phyloP scores from a whole-genome alignment of 495 filamentous ascomycete species.

The Viridothelium virens region DNA sequence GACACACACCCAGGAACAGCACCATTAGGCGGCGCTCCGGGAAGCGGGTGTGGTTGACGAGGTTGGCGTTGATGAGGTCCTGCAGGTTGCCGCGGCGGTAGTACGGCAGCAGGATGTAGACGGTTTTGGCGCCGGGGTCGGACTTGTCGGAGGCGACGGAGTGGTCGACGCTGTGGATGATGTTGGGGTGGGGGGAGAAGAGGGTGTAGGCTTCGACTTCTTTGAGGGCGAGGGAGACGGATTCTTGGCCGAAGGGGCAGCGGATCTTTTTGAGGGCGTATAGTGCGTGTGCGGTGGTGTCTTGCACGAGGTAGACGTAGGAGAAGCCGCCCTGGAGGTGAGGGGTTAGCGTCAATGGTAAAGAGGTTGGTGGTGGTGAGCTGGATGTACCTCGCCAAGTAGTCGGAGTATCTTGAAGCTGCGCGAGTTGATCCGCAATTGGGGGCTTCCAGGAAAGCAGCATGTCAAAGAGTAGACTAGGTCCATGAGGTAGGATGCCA shows the following conservation, averaged over 20 bases:
- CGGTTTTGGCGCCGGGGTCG: constrained; percentile 70
- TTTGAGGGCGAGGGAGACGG: constrained; percentile 84
- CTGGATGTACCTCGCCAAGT: constrained; percentile 65
- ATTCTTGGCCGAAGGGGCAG: constrained; percentile 94
- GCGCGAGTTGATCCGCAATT: constrained; percentile 87
- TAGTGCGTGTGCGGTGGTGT: constrained; percentile 67
- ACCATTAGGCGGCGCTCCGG: constrained; percentile 83
- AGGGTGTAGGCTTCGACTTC: constrained; percentile 95
- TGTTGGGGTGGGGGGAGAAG: constrained; percentile 70
- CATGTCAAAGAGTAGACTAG: constrained; percentile 1
- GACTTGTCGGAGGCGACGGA: constrained; percentile 55
- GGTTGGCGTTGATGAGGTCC: constrained; percentile 95
- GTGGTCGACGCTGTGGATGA: constrained; percentile 89
- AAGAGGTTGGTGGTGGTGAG: constrained; percentile 9
- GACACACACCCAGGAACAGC: constrained; percentile 84
- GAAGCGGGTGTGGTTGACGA: constrained; percentile 93
- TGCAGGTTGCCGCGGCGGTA: constrained; percentile 92
- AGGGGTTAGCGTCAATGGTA: constrained; percentile 10
- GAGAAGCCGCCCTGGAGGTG: constrained; percentile 75
- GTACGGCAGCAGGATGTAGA: constrained; percentile 93
- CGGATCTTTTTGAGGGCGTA: constrained; percentile 98
- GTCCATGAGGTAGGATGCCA: constrained; percentile 5
- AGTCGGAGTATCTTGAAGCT: constrained; percentile 92
- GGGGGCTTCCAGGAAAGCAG: constrained; percentile 88
- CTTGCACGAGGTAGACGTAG: constrained; percentile 97